These are phyloP conservation scores for Pythium folliculosum DNA, from an alignment of 352 stramenopile genomes.

Conservation along the genomic window DNA sequence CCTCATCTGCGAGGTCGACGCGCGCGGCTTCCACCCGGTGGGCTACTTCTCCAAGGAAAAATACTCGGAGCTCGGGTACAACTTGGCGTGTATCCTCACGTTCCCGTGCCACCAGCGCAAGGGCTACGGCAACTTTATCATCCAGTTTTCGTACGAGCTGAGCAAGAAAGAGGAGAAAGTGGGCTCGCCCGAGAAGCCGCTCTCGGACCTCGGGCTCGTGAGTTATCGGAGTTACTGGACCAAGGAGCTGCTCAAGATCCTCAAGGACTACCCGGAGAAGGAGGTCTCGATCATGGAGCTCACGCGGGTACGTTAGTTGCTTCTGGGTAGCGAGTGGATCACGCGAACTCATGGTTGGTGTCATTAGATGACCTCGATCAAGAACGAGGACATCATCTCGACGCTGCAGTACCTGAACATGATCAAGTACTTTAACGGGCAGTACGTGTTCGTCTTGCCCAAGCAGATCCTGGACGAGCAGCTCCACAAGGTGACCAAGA, in stretches of 20 bases:
- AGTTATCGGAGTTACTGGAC: conserved; percentile 99
- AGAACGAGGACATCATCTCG: conserved; percentile 98
- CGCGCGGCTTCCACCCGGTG: conserved; percentile 91
- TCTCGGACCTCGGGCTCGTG: conserved; percentile 98
- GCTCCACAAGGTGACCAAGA: conserved; percentile 76
- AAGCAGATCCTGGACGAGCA: conserved; percentile 90
- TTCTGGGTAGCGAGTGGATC: conserved; percentile 31
- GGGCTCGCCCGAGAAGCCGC: conserved; percentile 98
- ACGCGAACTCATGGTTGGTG: background rate
- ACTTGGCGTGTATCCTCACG: conserved; percentile 99
- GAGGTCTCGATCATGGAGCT: conserved; percentile 96
- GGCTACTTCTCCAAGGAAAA: conserved; percentile 99
- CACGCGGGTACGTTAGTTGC: conserved; percentile 59
- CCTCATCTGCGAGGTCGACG: conserved; percentile 96
- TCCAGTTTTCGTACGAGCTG: conserved; percentile 99
- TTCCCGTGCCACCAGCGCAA: conserved; percentile 99
- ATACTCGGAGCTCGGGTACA: conserved; percentile 97
- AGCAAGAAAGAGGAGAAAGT: conserved; percentile 98
- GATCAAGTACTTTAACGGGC: conserved; percentile 99
- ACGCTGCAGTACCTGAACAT: conserved; percentile 98
- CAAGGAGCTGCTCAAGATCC: conserved; percentile 92
- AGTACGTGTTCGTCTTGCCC: conserved; percentile 97
- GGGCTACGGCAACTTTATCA: conserved; percentile 99
- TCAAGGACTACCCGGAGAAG: conserved; percentile 79
- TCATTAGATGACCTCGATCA: conserved; percentile 76